Conservation (phyloP, 768 basidiomycete genomes). For the Tubosaeta sp. region DNA sequence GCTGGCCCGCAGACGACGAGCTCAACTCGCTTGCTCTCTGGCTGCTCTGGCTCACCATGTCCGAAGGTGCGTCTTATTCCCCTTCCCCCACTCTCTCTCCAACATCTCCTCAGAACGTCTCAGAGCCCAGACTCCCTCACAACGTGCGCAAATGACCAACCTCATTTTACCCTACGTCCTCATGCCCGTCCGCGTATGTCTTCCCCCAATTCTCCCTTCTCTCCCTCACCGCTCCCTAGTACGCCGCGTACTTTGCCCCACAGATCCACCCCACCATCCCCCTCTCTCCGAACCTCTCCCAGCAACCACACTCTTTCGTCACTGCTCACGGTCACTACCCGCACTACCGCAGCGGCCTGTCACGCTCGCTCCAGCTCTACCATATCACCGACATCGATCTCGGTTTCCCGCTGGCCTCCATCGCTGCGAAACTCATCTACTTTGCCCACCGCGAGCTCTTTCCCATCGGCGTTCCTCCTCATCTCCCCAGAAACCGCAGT, state of each 20-base stretch:
- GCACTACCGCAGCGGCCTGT: slow-evolving; percentile 36
- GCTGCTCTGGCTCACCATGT: slow-evolving; percentile 60
- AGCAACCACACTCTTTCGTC: slow-evolving; percentile 26
- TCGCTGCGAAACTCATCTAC: slow-evolving; percentile 61
- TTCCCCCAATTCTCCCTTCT: neutral
- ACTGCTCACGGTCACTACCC: slow-evolving; percentile 47
- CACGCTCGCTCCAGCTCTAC: slow-evolving; percentile 29
- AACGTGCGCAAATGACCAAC: slow-evolving; percentile 28
- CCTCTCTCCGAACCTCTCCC: slow-evolving; percentile 22
- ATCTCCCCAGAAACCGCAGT: slow-evolving; percentile 31
- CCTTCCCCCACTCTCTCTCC: slow-evolving; percentile 1
- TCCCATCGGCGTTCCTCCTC: slow-evolving; percentile 40
- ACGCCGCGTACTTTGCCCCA: slow-evolving; percentile 55
- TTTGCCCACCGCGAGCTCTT: slow-evolving; percentile 52
- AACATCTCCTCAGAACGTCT: slow-evolving; percentile 27
- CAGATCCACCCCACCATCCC: slow-evolving; percentile 59
- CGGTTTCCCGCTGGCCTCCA: slow-evolving; percentile 43
- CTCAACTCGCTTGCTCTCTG: slow-evolving; percentile 54
- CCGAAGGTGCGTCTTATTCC: slow-evolving; percentile 38
- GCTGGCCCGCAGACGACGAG: slow-evolving; percentile 55
- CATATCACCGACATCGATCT: slow-evolving; percentile 26
- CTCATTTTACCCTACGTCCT: slow-evolving; percentile 45
- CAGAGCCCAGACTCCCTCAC: slow-evolving; percentile 21
- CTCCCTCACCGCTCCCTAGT: slow-evolving; percentile 33
- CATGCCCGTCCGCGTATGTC: slow-evolving; percentile 44